Evolutionary conservation across 305 asterid species (phyloP), one percentile per base, ranked within the genome.

Genomic region (Ruellia speciosa): DNA sequence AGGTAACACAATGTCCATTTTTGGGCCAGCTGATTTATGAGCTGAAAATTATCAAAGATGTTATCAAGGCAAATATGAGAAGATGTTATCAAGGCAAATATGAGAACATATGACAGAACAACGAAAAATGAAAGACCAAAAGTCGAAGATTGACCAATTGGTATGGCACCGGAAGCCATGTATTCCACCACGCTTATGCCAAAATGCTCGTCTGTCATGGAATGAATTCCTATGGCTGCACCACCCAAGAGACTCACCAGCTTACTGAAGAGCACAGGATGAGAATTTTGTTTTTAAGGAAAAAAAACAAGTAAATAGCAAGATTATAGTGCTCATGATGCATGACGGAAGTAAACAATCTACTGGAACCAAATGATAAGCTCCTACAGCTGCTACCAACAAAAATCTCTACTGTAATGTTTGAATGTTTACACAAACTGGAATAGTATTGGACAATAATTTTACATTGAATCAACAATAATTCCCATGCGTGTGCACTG

Each of bases 191-290:
- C 93, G 56, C 98, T 70, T 56, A 92, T 92, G 70, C 98, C 98
- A 64, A 88, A 92, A 72, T 92, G 99, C 75, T 92, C 99, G 49
- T 92, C 99, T 58, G 72, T 77, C 96, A 92, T 88, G 62, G 96
- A 84, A 73, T 92, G 95, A 63, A 88, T 74, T 54, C 99, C 96
- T 5, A 76, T 82, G 56, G 84, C 66, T 13, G 95, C 94, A 40
- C 77, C 93, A 34, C 94, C 96, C 77, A 92, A 70, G 54, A 86
- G 88, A 64, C 70, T 75, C 77, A 79, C 93, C 83, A 88, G 77
- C 54, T 88, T 82, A 45, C 96, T 92, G 78, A 57, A 73, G 58
- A 62, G 66, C 24, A 51, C n/a, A n/a, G 56, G 14, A 20, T 4
- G 4, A 24, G 31, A 1, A 4, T 24, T 24, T 24, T 24, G 31